Base-by-base conservation (phyloP, 768 basidiomycete species). In the Cyathus striatus region DNA sequence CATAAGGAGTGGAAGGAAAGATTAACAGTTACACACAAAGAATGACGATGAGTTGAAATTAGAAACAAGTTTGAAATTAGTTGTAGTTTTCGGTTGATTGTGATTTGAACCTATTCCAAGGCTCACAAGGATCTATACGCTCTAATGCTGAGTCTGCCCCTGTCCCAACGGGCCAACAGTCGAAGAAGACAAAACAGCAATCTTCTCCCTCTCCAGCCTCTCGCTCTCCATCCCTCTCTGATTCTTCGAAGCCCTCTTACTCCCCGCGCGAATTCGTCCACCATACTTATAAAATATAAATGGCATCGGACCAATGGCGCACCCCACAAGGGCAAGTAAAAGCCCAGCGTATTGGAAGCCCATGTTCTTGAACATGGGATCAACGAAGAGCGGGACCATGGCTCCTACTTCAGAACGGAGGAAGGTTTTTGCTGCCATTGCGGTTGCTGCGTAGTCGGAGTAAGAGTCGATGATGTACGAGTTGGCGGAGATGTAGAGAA, bases 381-480 rank as follows among this genome's bases (percentile, higher is more conserved):
- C 53, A 12, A 66, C 62, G 47, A 63, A 72, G 16, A 72, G 54
- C 5, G 67, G 68, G 16, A 72, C 56, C 43, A 59, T 56, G 10
- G 65, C 61, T 16, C 65, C 65, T 26, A 64, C 51, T 37, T 59
- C 60, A 2, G 64, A 63, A 7, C 68, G 62, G 50, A 68, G 46
- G 23, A 69, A 48, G 21, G 73, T 70, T 45, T 69, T 70, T 7
- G 71, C 72, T 2, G 70, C 68, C 45, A 73, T 63, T 4, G 71
- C 72, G n/a, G 64, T 66, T 0, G 73, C 72, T 7, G 70, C 70
- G 49, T 61, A 71, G 36, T 51, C 49, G 47, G 58, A 60, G 57
- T 67, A 69, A 14, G 63, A 64, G 54, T 71, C 70, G 47, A 72
- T 60, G 57, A 71, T 69, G 56, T 70, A 71, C 2, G 66, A 69